Conservation (phyloP, 2,329 filamentous ascomycete genomes). For the Gaeumannomyces sp. region DNA sequence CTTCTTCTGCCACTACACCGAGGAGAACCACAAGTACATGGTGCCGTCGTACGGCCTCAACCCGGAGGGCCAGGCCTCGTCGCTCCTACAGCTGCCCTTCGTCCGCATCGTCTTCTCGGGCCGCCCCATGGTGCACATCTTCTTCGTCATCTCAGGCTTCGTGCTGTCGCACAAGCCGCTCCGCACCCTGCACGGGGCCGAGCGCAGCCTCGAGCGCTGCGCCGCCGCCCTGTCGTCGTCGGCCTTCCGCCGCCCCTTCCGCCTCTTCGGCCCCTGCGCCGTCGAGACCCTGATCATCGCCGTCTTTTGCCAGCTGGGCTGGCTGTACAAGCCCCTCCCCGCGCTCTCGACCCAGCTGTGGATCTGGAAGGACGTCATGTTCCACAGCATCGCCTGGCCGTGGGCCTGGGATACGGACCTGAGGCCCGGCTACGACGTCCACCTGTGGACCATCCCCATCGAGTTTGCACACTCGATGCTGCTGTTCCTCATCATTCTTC, state of each 20-base stretch:
- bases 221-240: constrained; percentile 37
- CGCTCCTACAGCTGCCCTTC: constrained; percentile 37
- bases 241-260: constrained; percentile 38
- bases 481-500: constrained; percentile 33
- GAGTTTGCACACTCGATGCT: constrained; percentile 41
- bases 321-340: constrained; percentile 21
- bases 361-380: constrained; percentile 24
- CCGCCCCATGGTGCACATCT: constrained; percentile 43
- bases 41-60: constrained; percentile 31
- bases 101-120: constrained; percentile 37
- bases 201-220: constrained; percentile 30
- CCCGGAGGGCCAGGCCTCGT: constrained; percentile 23
- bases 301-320: constrained; percentile 26
- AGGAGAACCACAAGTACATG: constrained; percentile 31
- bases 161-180: constrained; percentile 39
- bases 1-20: constrained; percentile 40
- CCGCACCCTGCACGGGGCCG: constrained; percentile 27
- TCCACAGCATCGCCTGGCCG: constrained; percentile 28
- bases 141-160: constrained; percentile 46
- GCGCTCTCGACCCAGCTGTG: constrained; percentile 23
- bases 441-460: constrained; percentile 43
- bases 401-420: constrained; percentile 30
- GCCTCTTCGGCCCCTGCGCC: constrained; percentile 39
- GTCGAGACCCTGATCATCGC: constrained; percentile 35
- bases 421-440: constrained; percentile 33